Percentiles rank a stretch among this genome's conserved stretches.
Evolutionary conservation across 2,329 filamentous ascomycete genomes (phyloP).

Genomic region (Alternaria angustiovoidea): DNA sequence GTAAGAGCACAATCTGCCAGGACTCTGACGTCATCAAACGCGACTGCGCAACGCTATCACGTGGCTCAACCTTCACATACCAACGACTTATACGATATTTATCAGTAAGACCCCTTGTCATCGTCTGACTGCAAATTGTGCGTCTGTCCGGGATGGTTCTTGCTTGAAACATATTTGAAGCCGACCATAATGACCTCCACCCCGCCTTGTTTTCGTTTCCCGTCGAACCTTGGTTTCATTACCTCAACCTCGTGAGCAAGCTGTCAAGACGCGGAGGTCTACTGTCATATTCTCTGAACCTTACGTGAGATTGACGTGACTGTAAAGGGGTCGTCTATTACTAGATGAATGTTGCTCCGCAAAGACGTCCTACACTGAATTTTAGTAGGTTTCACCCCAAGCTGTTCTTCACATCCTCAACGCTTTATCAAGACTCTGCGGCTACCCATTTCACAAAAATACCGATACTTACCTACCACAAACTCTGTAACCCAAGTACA

Average conservation of each 20-base stretch:
- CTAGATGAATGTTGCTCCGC: too few relatives aligned
- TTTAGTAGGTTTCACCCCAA: background rate
- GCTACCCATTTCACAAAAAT: background rate
- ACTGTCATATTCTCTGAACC: too few relatives aligned
- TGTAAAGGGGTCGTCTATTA: too few relatives aligned
- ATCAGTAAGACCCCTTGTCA: background rate
- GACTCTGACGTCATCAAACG: background rate
- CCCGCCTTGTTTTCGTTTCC: too few relatives aligned
- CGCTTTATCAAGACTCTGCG: background rate
- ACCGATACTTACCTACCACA: background rate
- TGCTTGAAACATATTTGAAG: background rate
- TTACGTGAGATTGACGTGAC: too few relatives aligned
- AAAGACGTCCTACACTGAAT: background rate
- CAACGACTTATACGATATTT: background rate
- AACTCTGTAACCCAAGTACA: background rate
- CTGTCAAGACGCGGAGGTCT: too few relatives aligned
- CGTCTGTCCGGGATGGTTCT: background rate
- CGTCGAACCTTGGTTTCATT: too few relatives aligned
- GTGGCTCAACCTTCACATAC: background rate
- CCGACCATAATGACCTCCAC: too few relatives aligned
- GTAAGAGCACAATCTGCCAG: background rate
- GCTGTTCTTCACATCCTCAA: background rate
- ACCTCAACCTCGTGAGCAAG: too few relatives aligned
- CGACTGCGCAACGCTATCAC: background rate
- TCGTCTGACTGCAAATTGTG: background rate